Percentiles rank a stretch among this genome's conserved stretches.
These are phyloP conservation scores for Tulasnella sp. DNA, from an alignment of 768 basidiomycete species.

Conservation along the genomic window DNA sequence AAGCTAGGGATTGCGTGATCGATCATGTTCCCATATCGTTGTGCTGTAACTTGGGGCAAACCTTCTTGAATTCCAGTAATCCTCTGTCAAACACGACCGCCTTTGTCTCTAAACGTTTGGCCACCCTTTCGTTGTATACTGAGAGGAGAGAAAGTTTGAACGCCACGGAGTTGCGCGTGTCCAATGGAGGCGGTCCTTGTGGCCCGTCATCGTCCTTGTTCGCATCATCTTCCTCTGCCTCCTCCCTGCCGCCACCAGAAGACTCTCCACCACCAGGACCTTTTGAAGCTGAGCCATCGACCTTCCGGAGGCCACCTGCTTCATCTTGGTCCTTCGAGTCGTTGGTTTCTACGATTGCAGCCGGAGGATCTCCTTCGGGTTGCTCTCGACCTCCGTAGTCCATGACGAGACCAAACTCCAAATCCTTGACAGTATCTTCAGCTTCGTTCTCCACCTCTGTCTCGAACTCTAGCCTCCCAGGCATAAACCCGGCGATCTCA, in stretches of 20 bases:
- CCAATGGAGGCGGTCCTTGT: slow-evolving; percentile 59
- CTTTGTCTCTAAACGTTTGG: slow-evolving; percentile 76
- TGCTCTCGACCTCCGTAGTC: slow-evolving; percentile 73
- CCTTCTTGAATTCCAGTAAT: slow-evolving; percentile 89
- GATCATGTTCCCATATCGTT: slow-evolving; percentile 2
- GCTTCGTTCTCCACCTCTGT: slow-evolving; percentile 97
- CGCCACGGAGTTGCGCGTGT: slow-evolving; percentile 69
- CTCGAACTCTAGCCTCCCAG: slow-evolving; percentile 96
- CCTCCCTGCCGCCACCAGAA: slow-evolving; percentile 22
- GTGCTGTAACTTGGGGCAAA: slow-evolving; percentile 28
- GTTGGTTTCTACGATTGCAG: slow-evolving; percentile 33
- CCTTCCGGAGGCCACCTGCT: slow-evolving; percentile 35
- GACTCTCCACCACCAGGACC: slow-evolving; percentile 13
- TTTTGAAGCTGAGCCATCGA: slow-evolving; percentile 24
- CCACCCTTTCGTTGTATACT: slow-evolving; percentile 82
- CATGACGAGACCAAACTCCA: slow-evolving; percentile 87
- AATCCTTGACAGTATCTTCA: slow-evolving; percentile 86
- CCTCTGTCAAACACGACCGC: slow-evolving; percentile 86
- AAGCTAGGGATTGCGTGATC: slow-evolving; percentile 43
- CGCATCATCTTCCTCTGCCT: slow-evolving; percentile 35
- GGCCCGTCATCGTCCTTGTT: slow-evolving; percentile 13
- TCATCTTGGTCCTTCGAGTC: slow-evolving; percentile 69
- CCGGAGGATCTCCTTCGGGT: slow-evolving; percentile 32
- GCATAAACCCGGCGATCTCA: slow-evolving; percentile 86
- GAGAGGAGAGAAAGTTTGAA: slow-evolving; percentile 86